Conservation (phyloP, 106 monocot species). For the Allium fistulosum region DNA sequence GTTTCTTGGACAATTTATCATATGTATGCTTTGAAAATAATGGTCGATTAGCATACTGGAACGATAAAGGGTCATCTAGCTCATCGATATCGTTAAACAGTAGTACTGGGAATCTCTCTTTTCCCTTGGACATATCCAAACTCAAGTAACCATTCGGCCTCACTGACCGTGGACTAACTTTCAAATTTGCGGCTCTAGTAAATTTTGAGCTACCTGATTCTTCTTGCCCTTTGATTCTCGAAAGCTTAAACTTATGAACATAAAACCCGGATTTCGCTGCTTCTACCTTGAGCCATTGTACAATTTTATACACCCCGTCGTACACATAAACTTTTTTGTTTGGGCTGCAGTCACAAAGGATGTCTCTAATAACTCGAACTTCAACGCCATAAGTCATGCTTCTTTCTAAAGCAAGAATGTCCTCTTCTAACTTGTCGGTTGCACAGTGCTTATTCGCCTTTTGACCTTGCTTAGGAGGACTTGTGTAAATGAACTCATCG, state of each 20-base stretch:
- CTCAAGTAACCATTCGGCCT: slow-evolving; percentile 21
- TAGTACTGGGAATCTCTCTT: slow-evolving; percentile 32
- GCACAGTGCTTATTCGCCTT: background rate
- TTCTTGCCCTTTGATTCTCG: slow-evolving; percentile 22
- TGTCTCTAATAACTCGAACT: slow-evolving; percentile 29
- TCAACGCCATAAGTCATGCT: slow-evolving; percentile 36
- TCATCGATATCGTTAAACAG: slow-evolving; percentile 55
- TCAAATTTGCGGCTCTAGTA: slow-evolving; percentile 26
- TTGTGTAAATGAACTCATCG: slow-evolving; percentile 39
- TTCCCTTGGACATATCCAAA: slow-evolving; percentile 37
- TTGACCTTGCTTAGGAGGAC: slow-evolving; percentile 25
- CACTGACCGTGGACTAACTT: slow-evolving; percentile 18
- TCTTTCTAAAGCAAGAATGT: slow-evolving; percentile 50
- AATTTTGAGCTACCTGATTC: slow-evolving; percentile 14
- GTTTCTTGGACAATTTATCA: background rate
- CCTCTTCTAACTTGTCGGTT: slow-evolving; percentile 44
- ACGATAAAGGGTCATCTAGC: slow-evolving; percentile 27
- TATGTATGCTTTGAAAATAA: background rate
- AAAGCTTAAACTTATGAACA: slow-evolving; percentile 31
- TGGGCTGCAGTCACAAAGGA: slow-evolving; percentile 6
- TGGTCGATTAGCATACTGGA: slow-evolving; percentile 34
- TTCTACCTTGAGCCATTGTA: slow-evolving; percentile 8
- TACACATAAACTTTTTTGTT: slow-evolving; percentile 24
- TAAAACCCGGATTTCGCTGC: slow-evolving; percentile 25
- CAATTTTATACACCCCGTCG: slow-evolving; percentile 34